phyloP scores from a whole-genome alignment of 2,329 filamentous ascomycete species.

The Alternaria panax region DNA sequence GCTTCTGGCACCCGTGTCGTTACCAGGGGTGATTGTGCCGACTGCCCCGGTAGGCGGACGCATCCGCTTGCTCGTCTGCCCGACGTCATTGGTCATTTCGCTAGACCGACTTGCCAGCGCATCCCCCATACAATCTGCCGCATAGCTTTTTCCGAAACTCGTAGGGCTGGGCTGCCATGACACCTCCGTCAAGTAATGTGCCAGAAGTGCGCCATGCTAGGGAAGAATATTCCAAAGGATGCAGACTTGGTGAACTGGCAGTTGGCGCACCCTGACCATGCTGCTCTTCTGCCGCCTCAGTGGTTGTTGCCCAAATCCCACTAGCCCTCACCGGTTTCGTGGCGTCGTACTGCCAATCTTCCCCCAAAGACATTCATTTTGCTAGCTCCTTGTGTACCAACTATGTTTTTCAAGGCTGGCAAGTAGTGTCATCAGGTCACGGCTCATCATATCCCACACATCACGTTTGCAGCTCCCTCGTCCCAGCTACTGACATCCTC shows the following conservation, averaged over 20 bases:
- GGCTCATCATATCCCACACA: not conserved
- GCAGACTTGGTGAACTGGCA: conserved; percentile 29
- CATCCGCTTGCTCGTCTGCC: conserved; percentile 19
- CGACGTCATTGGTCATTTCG: conserved; percentile 23
- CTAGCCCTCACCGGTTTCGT: conserved; percentile 17
- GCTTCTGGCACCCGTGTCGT: conserved; percentile 19
- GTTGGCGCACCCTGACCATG: not conserved
- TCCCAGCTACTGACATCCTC: not conserved
- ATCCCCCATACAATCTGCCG: conserved; percentile 30
- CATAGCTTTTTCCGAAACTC: conserved; percentile 1
- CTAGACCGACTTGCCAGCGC: conserved; percentile 35
- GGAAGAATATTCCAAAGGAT: not conserved
- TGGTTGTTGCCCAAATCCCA: conserved; percentile 5
- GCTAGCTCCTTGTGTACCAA: not conserved
- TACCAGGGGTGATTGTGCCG: conserved; percentile 26
- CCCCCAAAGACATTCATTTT: not conserved
- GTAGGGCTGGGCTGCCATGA: conserved; percentile 22
- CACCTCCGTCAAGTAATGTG: conserved; percentile 22
- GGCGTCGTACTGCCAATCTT: not conserved
- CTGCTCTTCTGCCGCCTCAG: not conserved
- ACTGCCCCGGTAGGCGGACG: conserved; percentile 17
- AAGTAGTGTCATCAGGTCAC: not conserved
- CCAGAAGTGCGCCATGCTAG: not conserved
- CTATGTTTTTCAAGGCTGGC: not conserved
- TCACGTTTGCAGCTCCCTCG: not conserved